Evolutionary conservation across 1,284 basidiomycete genomes (phyloP), one percentile per base, ranked within the genome.

Genomic region (Leccinum solheimii): DNA sequence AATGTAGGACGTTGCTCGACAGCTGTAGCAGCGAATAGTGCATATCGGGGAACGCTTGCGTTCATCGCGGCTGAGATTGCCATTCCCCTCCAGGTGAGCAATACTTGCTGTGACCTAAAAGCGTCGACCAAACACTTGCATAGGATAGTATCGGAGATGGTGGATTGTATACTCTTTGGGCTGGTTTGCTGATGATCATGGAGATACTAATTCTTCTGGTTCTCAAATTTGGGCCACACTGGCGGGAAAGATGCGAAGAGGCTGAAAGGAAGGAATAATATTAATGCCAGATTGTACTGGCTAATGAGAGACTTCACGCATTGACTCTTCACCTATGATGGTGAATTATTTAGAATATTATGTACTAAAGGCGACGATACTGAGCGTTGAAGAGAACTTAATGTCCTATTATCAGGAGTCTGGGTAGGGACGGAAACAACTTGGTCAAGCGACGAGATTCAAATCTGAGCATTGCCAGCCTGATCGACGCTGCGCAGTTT

Each of bases 101-200:
- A 13, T 23, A 19, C 36, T 48, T 2, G 3, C 38, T n/a, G 21
- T 50, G 16, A 14, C 10, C 5, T 14, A 43, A 45, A 26, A 3
- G 7, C 32, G n/a, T 48, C n/a, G 10, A 54, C 13, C 38, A 23
- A 56, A 55, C 32, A 5, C 7, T 13, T 11, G 16, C 4, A 49
- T 16, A 85, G 77, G 73, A 81, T 58, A 73, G 77, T 0, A 82
- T 88, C 30, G 86, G 86, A 2, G 87, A 89, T 56, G 92, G 91
- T 11, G 91, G 91, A 63, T 76, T 90, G 58, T 94, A 92, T 68
- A 87, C 88, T 0, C 75, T 93, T 4, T 91, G 91, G 81, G 82
- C 85, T 2, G 85, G 84, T 1, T 62, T 92, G 2, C 73, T 92
- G 69, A 65, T 81, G 1, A 52, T 88, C 5, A 78, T 78, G 56